Percentiles rank a stretch among this genome's conserved stretches.
phyloP scores from a whole-genome alignment of 176 grass and related monocot genomes.

The Triticum monococcum region DNA sequence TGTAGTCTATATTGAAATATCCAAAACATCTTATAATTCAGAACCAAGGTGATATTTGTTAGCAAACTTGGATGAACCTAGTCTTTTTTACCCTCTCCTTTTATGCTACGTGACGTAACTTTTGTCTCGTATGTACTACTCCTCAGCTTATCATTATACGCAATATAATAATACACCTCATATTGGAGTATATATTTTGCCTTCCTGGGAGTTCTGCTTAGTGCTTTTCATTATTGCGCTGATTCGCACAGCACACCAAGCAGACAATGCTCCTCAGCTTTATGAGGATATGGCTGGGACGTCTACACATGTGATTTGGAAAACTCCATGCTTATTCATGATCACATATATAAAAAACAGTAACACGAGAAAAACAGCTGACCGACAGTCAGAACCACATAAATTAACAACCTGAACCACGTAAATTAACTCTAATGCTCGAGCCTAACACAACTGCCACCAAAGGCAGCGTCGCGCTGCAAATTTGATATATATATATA shows the following conservation, averaged over 20 bases:
- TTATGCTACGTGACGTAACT: no score
- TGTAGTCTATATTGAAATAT: no score
- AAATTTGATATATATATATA: background rate
- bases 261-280: background rate
- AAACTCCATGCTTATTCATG: slow-evolving; percentile 5
- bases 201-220: background rate
- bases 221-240: background rate
- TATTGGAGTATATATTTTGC: no score
- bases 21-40: no score
- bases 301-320: background rate
- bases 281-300: background rate
- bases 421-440: background rate
- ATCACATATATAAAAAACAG: background rate
- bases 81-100: no score
- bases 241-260: background rate
- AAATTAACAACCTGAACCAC: background rate
- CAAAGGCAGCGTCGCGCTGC: background rate
- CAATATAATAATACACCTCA: no score
- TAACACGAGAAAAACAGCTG: slow-evolving; percentile 2
- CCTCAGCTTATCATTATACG: no score
- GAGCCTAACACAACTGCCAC: slow-evolving; percentile 29
- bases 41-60: no score
- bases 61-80: no score
- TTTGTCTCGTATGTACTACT: no score
- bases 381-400: slow-evolving; percentile 25